phyloP scores from a whole-genome alignment of 371 early-diverging fungal species.

The Zychaea mexicana region DNA sequence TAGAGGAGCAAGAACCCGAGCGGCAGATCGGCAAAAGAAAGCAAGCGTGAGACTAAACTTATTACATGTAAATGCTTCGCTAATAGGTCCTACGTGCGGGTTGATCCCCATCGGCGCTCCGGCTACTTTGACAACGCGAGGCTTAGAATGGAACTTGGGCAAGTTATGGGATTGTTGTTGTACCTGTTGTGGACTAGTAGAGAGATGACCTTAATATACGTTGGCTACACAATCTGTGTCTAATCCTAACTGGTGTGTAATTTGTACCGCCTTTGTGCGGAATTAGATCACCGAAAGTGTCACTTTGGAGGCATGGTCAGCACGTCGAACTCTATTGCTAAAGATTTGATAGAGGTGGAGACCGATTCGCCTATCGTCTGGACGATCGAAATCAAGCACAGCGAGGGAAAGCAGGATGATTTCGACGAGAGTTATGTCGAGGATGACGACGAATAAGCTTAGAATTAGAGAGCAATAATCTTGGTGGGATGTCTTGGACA shows the following conservation, averaged over 20 bases:
- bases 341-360: slow-evolving; percentile 56
- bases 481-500: no score
- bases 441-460: neutral
- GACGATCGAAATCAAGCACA: slow-evolving; percentile 66
- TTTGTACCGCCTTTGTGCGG: no score
- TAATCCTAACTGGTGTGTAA: slow-evolving; percentile 24
- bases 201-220: no score
- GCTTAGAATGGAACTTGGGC: slow-evolving; percentile 89
- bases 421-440: neutral
- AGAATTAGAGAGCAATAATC: neutral
- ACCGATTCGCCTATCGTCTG: slow-evolving; percentile 76
- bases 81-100: slow-evolving; percentile 82
- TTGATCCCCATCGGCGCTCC: slow-evolving; percentile 79
- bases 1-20: neutral
- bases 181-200: no score
- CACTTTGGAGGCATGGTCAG: slow-evolving; percentile 75
- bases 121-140: slow-evolving; percentile 65
- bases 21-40: neutral
- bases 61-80: no score
- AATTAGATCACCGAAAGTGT: slow-evolving; percentile 57
- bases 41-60: no score
- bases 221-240: neutral
- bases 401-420: neutral
- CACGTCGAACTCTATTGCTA: slow-evolving; percentile 75
- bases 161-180: no score